phyloP scores from a whole-genome alignment of 176 grass and related monocot species.

The Bromus sterilis region DNA sequence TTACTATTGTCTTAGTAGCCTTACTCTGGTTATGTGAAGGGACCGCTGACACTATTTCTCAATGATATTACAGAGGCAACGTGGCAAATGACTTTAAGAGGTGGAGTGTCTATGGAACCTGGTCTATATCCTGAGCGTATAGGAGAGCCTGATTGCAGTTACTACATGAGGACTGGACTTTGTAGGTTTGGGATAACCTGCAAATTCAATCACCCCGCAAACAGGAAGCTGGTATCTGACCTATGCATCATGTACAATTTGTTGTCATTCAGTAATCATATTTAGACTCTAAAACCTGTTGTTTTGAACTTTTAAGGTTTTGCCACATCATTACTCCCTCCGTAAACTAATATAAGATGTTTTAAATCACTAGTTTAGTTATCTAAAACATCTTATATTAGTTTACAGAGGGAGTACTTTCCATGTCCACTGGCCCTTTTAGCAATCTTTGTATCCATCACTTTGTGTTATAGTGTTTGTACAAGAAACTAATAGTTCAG shows the following conservation, averaged over 20 bases:
- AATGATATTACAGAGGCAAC: constrained; percentile 49
- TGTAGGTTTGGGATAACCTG: constrained; percentile 83
- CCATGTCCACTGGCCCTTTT: neutral
- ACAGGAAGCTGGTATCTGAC: constrained; percentile 52
- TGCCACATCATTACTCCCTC: neutral
- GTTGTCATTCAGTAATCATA: neutral
- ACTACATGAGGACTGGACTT: constrained; percentile 81
- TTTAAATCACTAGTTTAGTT: too few relatives aligned
- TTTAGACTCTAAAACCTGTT: neutral
- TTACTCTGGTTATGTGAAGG: neutral
- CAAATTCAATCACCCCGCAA: constrained; percentile 75
- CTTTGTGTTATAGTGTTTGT: neutral
- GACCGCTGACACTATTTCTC: neutral
- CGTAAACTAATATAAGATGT: too few relatives aligned
- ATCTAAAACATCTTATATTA: too few relatives aligned
- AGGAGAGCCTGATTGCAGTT: constrained; percentile 78
- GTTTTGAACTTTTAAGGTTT: neutral
- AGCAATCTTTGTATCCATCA: neutral
- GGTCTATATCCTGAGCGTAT: constrained; percentile 61
- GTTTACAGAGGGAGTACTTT: too few relatives aligned
- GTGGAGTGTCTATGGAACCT: constrained; percentile 51
- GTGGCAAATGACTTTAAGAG: constrained; percentile 60
- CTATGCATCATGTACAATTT: neutral
- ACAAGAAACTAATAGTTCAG: neutral
- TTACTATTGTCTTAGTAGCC: neutral